Conservation (phyloP, 75 land plant species). For the Cryptomeria japonica region DNA sequence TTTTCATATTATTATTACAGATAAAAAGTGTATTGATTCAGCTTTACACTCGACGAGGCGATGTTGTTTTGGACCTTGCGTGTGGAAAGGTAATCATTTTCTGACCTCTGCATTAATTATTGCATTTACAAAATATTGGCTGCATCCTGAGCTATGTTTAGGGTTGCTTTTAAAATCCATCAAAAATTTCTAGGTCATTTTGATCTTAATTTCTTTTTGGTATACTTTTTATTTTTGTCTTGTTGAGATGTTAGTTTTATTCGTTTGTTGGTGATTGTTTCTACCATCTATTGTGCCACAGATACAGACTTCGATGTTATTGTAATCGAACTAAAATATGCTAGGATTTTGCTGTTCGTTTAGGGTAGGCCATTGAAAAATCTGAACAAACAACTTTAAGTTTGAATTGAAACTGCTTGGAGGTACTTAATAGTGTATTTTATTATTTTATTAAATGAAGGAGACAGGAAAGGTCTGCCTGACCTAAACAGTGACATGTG, state of each 20-base stretch:
- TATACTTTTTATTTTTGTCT: background rate
- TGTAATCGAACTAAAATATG: background rate
- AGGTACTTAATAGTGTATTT: background rate
- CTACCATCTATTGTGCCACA: background rate
- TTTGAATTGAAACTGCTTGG: background rate
- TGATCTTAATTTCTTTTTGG: background rate
- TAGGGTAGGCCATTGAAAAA: background rate
- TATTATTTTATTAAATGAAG: no score
- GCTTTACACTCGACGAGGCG: constrained; percentile 60
- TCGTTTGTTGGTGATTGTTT: background rate
- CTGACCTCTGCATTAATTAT: background rate
- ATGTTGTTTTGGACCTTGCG: constrained; percentile 90
- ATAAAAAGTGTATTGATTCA: constrained; percentile 93
- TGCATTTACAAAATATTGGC: background rate
- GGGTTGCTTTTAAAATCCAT: background rate
- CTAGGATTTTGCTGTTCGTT: background rate
- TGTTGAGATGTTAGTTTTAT: background rate
- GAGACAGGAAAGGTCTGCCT: background rate
- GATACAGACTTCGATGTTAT: no score
- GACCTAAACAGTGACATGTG: background rate
- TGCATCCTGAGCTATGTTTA: background rate
- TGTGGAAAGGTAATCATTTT: constrained; percentile 82
- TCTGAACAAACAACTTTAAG: background rate
- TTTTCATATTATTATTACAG: constrained; percentile 32
- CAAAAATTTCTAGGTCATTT: background rate